Conservation (phyloP, 345 rosid species). For the Hibiscus syriacus region DNA sequence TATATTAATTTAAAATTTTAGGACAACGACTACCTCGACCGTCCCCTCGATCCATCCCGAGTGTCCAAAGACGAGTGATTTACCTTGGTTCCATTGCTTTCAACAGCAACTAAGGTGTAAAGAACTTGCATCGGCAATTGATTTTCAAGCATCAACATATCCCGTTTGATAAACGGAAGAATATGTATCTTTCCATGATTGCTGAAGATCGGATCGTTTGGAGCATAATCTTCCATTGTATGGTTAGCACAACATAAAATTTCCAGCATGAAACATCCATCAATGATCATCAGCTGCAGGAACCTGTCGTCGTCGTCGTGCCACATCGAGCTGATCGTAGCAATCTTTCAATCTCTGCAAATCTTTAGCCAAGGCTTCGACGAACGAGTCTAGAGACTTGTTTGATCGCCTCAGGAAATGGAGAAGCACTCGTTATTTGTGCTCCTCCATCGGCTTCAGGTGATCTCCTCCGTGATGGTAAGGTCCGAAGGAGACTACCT, state of each 20-base stretch:
- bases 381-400: slow-evolving; percentile 13
- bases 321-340: slow-evolving; percentile 31
- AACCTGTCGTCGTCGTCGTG: slow-evolving; percentile 4
- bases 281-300: slow-evolving; percentile 39
- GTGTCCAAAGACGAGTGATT: no score
- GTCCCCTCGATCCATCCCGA: no score
- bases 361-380: slow-evolving; percentile 15
- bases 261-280: slow-evolving; percentile 52
- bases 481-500: neutral
- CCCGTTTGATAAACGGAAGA: slow-evolving; percentile 32
- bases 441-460: slow-evolving; percentile 32
- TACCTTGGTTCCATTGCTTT: slow-evolving; percentile 19
- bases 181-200: slow-evolving; percentile 30
- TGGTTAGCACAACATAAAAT: slow-evolving; percentile 14
- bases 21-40: no score
- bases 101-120: slow-evolving; percentile 20
- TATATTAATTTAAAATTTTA: no score
- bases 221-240: slow-evolving; percentile 20
- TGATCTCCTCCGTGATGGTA: neutral
- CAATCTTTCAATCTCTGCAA: slow-evolving; percentile 19
- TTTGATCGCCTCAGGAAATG: slow-evolving; percentile 26
- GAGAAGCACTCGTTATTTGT: slow-evolving; percentile 29
- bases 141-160: slow-evolving; percentile 51
- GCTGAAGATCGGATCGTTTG: slow-evolving; percentile 41
- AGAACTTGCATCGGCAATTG: slow-evolving; percentile 40